These are phyloP conservation scores for Cudoniella acicularis DNA, from an alignment of 495 filamentous ascomycete species.

Conservation along the genomic window DNA sequence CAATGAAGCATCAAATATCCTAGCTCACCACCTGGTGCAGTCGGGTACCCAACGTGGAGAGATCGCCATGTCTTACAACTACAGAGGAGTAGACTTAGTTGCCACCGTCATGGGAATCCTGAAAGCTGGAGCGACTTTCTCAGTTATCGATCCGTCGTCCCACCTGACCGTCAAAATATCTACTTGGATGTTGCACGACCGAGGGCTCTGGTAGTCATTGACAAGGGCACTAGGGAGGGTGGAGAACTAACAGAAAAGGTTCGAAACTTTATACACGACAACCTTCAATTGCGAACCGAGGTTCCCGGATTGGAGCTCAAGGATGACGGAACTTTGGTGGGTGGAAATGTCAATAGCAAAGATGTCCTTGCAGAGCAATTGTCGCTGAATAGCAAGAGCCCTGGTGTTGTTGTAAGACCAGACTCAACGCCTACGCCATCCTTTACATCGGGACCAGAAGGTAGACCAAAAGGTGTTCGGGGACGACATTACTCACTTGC, in stretches of 20 bases:
- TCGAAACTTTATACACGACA: slow-evolving; percentile 67
- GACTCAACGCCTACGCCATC: slow-evolving; percentile 79
- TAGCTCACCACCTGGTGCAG: slow-evolving; percentile 73
- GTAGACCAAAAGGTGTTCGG: slow-evolving; percentile 78
- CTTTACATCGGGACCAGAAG: slow-evolving; percentile 87
- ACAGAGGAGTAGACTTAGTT: slow-evolving; percentile 74
- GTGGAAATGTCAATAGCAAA: slow-evolving; percentile 59
- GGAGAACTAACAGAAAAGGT: slow-evolving; percentile 68
- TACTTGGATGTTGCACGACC: slow-evolving; percentile 89
- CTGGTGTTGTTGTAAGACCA: slow-evolving; percentile 81
- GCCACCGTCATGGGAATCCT: slow-evolving; percentile 60
- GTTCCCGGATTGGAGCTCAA: slow-evolving; percentile 72
- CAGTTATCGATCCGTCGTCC: slow-evolving; percentile 83
- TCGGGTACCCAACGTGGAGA: slow-evolving; percentile 75
- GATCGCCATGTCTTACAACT: slow-evolving; percentile 89
- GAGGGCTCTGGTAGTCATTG: slow-evolving; percentile 73
- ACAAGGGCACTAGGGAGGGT: slow-evolving; percentile 67
- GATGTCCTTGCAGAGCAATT: slow-evolving; percentile 61
- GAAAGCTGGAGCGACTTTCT: slow-evolving; percentile 67
- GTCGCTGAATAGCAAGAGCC: slow-evolving; percentile 49
- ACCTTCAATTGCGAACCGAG: slow-evolving; percentile 68
- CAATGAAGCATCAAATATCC: slow-evolving; percentile 74
- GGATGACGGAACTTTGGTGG: slow-evolving; percentile 69
- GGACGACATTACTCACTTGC: slow-evolving; percentile 86
- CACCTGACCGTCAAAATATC: slow-evolving; percentile 81